A percentile compares a stretch with the other conserved stretches of the same genome.
Conservation (phyloP, 371 early-diverging fungal species). For the Mortierella sp. region DNA sequence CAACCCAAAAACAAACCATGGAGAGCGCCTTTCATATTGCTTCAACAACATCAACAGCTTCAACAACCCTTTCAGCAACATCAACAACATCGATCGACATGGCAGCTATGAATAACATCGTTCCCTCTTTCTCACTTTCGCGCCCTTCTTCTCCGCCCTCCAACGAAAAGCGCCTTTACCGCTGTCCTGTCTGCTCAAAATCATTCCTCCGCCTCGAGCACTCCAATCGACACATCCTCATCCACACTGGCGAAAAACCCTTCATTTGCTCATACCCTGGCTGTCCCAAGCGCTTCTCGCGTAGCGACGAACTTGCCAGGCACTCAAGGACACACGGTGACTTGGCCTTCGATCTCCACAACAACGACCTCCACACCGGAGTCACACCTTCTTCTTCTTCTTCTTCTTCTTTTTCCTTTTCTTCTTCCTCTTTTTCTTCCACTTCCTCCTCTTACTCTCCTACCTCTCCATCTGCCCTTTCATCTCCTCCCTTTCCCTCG, state of each 20-base stretch:
- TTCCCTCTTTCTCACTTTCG: background rate
- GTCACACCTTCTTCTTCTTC: background rate
- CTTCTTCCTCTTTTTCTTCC: background rate
- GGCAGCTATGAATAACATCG: slow-evolving; percentile 14
- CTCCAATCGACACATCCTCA: slow-evolving; percentile 82
- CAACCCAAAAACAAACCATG: slow-evolving; percentile 12
- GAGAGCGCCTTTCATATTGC: slow-evolving; percentile 11
- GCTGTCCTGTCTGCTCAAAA: slow-evolving; percentile 78
- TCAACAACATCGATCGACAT: slow-evolving; percentile 5
- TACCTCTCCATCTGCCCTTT: background rate
- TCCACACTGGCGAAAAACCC: slow-evolving; percentile 90
- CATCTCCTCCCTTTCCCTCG: background rate
- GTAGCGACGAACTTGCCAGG: slow-evolving; percentile 86
- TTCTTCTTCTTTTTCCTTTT: background rate
- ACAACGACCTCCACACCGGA: slow-evolving; percentile 11
- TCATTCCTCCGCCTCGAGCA: slow-evolving; percentile 79
- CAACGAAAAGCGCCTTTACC: slow-evolving; percentile 63
- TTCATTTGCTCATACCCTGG: slow-evolving; percentile 73
- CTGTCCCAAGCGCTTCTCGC: slow-evolving; percentile 84
- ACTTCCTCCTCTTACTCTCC: background rate
- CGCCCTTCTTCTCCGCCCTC: slow-evolving; percentile 4
- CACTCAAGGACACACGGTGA: slow-evolving; percentile 71
- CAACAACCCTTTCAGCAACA: background rate
- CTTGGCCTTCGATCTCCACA: slow-evolving; percentile 14
- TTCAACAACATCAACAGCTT: background rate